phyloP scores from a whole-genome alignment of 805 yeast genomes.

The Zygoascus bituminiphila region DNA sequence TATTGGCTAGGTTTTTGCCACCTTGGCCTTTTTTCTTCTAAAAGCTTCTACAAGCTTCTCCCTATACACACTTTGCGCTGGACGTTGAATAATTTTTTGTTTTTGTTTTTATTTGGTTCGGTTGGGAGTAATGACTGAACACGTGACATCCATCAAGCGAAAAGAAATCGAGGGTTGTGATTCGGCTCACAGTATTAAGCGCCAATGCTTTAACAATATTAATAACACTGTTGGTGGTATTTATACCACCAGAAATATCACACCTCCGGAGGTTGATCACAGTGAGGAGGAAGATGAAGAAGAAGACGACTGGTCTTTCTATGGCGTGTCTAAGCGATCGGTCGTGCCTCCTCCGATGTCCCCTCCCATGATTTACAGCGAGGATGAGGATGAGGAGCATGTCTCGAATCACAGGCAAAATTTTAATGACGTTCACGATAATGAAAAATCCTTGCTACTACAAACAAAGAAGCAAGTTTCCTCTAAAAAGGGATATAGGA shows the following conservation, averaged over 20 bases:
- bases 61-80: not conserved
- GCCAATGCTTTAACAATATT: not conserved
- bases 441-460: not conserved
- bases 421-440: not conserved
- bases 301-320: conserved; percentile 6
- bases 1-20: not conserved
- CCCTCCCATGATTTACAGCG: conserved; percentile 4
- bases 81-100: not conserved
- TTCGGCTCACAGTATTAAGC: not conserved
- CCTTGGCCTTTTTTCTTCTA: not conserved
- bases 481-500: not conserved
- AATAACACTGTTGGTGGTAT: not conserved
- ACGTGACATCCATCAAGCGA: not conserved
- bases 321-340: conserved; percentile 1
- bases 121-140: not conserved
- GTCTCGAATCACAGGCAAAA: not conserved
- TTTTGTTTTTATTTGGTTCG: not conserved
- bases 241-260: not conserved
- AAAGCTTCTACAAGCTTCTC: not conserved
- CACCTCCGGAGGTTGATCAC: not conserved
- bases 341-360: conserved; percentile 2
- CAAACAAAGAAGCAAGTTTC: too few species aligned
- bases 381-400: conserved; percentile 2
- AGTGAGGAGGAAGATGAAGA: conserved; percentile 4
- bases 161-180: not conserved